Conservation (phyloP, 345 rosid genomes). For the Syzygium aqueum region DNA sequence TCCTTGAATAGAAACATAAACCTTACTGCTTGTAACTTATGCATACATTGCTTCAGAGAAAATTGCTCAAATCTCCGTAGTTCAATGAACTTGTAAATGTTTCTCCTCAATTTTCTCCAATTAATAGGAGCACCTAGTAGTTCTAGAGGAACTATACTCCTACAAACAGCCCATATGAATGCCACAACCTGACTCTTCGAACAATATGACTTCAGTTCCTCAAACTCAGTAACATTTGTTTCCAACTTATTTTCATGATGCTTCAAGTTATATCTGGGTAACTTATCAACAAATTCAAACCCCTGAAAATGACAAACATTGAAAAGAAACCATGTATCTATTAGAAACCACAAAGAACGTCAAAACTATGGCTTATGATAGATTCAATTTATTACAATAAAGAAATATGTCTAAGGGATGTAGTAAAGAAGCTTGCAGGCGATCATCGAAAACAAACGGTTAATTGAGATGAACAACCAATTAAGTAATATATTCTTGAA, state of each 20-base stretch:
- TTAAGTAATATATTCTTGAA: background rate
- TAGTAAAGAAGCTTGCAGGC: background rate
- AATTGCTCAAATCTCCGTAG: conserved; percentile 64
- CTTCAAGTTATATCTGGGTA: background rate
- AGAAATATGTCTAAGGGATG: background rate
- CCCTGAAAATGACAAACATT: background rate
- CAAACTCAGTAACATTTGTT: background rate
- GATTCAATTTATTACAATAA: background rate
- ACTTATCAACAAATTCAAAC: background rate
- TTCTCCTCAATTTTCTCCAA: conserved; percentile 55
- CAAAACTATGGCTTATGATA: background rate
- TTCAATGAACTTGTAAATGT: conserved; percentile 54
- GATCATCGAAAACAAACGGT: background rate
- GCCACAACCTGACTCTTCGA: conserved; percentile 56
- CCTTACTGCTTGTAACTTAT: conserved; percentile 39
- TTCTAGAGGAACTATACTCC: conserved; percentile 57
- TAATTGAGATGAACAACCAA: background rate
- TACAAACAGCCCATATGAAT: conserved; percentile 74
- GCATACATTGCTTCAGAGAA: conserved; percentile 49
- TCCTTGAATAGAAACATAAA: conserved; percentile 42
- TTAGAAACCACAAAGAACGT: background rate
- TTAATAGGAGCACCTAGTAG: conserved; percentile 61
- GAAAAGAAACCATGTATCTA: background rate
- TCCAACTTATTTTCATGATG: background rate
- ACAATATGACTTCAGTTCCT: conserved; percentile 33